These are phyloP conservation scores for Taphrina sp. DNA, from an alignment of 1,139 yeast species.

Conservation along the genomic window DNA sequence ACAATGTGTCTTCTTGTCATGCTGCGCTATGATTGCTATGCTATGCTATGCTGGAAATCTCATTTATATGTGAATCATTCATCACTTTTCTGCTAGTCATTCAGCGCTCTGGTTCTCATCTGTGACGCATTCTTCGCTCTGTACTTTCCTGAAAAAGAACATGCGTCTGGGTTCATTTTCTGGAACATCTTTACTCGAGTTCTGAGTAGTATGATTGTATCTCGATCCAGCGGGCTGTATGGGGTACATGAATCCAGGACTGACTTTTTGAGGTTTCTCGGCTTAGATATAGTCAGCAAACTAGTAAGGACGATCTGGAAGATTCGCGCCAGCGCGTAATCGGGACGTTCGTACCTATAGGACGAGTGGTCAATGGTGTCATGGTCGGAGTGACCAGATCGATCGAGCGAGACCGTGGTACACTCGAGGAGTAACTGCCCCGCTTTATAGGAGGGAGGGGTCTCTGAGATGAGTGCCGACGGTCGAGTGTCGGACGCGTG, in stretches of 20 bases:
- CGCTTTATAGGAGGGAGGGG: slow-evolving; percentile 24
- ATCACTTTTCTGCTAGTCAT: no score
- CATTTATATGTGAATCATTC: no score
- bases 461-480: slow-evolving; percentile 1
- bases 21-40: no score
- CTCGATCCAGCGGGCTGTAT: slow-evolving; percentile 17
- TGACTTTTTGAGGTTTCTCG: slow-evolving; percentile 1
- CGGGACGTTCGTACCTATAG: no score
- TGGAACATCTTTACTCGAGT: not conserved
- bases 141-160: slow-evolving; percentile 23
- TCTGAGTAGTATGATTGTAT: slow-evolving; percentile 1
- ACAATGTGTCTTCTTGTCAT: no score
- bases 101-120: no score
- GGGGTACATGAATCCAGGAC: slow-evolving; percentile 12
- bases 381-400: slow-evolving; percentile 20
- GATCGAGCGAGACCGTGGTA: slow-evolving; percentile 15
- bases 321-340: no score
- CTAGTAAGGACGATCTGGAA: no score
- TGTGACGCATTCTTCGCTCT: no score
- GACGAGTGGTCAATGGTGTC: slow-evolving; percentile 11
- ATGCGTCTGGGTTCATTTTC: slow-evolving; percentile 6
- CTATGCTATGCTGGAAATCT: no score
- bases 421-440: slow-evolving; percentile 14
- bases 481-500: slow-evolving; percentile 1
- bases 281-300: not conserved